Base-by-base conservation (phyloP, 2,329 filamentous ascomycete genomes). In the Rosellinia necatrix region DNA sequence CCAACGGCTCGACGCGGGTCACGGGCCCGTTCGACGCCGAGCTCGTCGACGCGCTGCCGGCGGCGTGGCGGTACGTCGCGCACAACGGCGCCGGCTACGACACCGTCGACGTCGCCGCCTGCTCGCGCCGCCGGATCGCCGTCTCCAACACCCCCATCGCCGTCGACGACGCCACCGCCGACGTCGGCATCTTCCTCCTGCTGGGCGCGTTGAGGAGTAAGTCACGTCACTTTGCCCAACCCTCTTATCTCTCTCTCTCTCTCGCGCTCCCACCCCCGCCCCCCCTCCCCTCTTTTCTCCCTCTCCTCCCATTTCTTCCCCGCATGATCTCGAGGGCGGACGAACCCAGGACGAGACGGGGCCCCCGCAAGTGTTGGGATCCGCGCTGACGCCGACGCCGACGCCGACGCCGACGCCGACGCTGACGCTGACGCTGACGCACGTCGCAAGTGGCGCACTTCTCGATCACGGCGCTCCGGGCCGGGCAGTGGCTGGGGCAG, bases 81-180 rank as follows among this genome's bases (percentile, higher is more conserved):
- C 79, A 82, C 63, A 80, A 81, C 58, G 79, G 82, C 13, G 82
- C 82, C 1, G 82, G 82, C 3, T 86, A 86, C 68, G 82, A 85
- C 66, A 84, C 84, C 62, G 78, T 86, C 43, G 81, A 85, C 55
- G 73, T 84, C 12, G 68, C 74, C 1, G 79, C 77, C 19, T 84
- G 81, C 67, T 79, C 78, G 46, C 58, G 62, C 19, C 57, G 66
- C 10, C 44, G 48, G 19, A 68, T 71, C 44, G 64, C 64, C n/a
- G 64, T 71, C 5, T 66, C 68, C 10, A 63, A 76, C 58, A 69
- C 68, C 2, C 68, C 68, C 0, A 62, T 54, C n/a, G 68, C 67
- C 1, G 68, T 71, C 25, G 77, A 81, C 38, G 78, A 81, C 53
- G 76, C 79, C 4, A 82, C 79, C 12, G 79, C 76, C 6, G 76